Evolutionary conservation across 2,329 filamentous ascomycete species (phyloP).

Genomic region (Fonsecaea multimorphosa): DNA sequence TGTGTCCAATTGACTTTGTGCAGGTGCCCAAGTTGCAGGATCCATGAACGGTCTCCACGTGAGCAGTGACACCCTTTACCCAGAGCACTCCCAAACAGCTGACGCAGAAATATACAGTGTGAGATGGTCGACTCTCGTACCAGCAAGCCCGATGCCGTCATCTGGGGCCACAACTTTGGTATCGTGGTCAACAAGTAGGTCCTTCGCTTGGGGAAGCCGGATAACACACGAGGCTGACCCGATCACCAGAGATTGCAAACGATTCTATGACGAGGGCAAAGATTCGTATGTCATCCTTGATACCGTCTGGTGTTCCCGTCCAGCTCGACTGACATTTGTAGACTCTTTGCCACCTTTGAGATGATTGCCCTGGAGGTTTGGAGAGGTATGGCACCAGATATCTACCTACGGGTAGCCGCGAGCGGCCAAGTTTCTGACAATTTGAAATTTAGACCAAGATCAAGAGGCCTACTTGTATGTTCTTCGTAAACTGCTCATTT

Average conservation of each 20-base stretch:
- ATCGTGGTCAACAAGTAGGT: conserved; percentile 51
- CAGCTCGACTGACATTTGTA: too few species aligned
- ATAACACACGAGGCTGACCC: too few species aligned
- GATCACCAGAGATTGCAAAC: conserved; percentile 44
- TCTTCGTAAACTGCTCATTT: too few species aligned
- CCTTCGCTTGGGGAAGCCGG: too few species aligned
- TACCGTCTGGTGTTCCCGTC: too few species aligned
- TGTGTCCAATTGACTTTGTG: too few species aligned
- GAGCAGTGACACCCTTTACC: too few species aligned
- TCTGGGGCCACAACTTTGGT: conserved; percentile 53
- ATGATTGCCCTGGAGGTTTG: conserved; percentile 51
- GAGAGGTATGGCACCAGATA: too few species aligned
- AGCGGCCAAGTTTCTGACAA: not conserved
- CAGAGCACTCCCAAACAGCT: too few species aligned
- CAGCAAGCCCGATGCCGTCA: conserved; percentile 50
- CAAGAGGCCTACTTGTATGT: conserved; percentile 48
- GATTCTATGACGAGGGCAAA: conserved; percentile 49
- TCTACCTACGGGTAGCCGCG: too few species aligned
- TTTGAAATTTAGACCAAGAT: conserved; percentile 45
- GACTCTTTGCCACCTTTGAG: conserved; percentile 53
- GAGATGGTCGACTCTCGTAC: conserved; percentile 51
- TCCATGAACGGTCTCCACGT: conserved; percentile 51
- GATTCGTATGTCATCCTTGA: too few species aligned
- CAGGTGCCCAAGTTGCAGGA: conserved; percentile 48
- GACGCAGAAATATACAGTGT: conserved; percentile 42